Evolutionary conservation across 345 rosid species (phyloP), one percentile per base, ranked within the genome.

Genomic region (Diplotaxis tenuifolia): DNA sequence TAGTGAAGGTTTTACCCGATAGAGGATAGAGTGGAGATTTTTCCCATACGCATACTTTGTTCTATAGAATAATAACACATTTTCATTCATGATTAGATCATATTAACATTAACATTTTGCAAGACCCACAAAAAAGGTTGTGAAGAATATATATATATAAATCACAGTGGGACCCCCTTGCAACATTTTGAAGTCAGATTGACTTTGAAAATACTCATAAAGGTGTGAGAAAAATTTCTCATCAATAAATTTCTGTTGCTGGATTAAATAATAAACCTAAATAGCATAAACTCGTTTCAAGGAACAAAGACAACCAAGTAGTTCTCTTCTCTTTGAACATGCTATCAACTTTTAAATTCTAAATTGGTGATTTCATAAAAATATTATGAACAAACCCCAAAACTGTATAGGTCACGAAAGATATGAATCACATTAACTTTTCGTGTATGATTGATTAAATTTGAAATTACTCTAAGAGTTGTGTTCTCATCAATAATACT

Each of bases 181-280:
- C 54, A 63, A 18, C 54, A 25, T 23, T 21, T 21, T 23, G 23
- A 38, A 40, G 21, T 58, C 31, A 28, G 20, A 28, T 58, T 64
- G 55, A 45, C 32, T 16, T 65, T 65, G 68, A 64, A 64, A 59
- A 8, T 58, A 32, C 7, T 57, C 12, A 15, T 15, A 58, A 58
- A 28, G 64, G 19, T 59, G 40, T 31, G 27, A 4, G 38, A 16
- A 31, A 4, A 0, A 16, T 16, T 31, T 31, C 23, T 29, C 64
- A 59, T 59, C 38, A 7, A 28, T 27, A 12, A 53, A 54, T 54
- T 11, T 10, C 3, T 54, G 29, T 57, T 27, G 36, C 20, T 57
- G 19, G 62, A 57, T 57, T 25, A 27, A 15, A 45, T 45, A 45
- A 5, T n/a, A n/a, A 27, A 28, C 62, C 62, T 27, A 58, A 58